Percentiles rank a stretch among this genome's conserved stretches.
These are phyloP conservation scores for Nemophila menziesii DNA, from an alignment of 257 asterid genomes.

Conservation along the genomic window DNA sequence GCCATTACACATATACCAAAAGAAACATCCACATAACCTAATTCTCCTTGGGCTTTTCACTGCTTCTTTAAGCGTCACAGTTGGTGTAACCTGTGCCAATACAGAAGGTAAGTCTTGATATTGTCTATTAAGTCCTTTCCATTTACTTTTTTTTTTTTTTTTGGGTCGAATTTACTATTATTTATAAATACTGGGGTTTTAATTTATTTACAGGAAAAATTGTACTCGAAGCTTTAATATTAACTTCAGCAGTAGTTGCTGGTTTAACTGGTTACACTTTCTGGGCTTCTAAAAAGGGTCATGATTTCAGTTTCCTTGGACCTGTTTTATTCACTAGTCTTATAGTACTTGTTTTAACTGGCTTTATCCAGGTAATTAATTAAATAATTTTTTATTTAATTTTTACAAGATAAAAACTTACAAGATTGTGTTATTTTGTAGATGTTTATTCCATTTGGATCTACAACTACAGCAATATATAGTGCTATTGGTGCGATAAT, in stretches of 20 bases:
- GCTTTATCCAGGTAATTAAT: conserved; percentile 65
- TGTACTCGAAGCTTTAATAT: conserved; percentile 83
- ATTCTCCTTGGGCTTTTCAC: conserved; percentile 93
- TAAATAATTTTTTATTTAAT: neutral
- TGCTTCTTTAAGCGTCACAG: conserved; percentile 67
- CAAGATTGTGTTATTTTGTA: conserved; percentile 21
- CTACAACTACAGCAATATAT: conserved; percentile 54
- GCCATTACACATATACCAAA: conserved; percentile 82
- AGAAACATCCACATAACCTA: conserved; percentile 85
- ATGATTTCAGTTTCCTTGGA: conserved; percentile 90
- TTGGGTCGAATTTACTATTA: neutral
- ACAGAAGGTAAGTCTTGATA: conserved; percentile 58
- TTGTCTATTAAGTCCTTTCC: conserved; percentile 2
- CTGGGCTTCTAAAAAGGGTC: conserved; percentile 99
- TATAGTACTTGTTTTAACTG: conserved; percentile 58
- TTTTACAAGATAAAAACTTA: neutral
- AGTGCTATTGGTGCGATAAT: conserved; percentile 80
- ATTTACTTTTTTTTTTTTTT: neutral
- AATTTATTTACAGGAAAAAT: conserved; percentile 61
- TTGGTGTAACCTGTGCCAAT: conserved; percentile 90
- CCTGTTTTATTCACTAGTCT: conserved; percentile 95
- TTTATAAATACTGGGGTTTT: neutral
- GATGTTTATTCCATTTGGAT: conserved; percentile 84
- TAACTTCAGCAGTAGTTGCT: conserved; percentile 88
- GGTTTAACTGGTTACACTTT: conserved; percentile 88